These are phyloP conservation scores for Mycena albidolilacea DNA, from an alignment of 768 basidiomycete genomes.

Conservation along the genomic window DNA sequence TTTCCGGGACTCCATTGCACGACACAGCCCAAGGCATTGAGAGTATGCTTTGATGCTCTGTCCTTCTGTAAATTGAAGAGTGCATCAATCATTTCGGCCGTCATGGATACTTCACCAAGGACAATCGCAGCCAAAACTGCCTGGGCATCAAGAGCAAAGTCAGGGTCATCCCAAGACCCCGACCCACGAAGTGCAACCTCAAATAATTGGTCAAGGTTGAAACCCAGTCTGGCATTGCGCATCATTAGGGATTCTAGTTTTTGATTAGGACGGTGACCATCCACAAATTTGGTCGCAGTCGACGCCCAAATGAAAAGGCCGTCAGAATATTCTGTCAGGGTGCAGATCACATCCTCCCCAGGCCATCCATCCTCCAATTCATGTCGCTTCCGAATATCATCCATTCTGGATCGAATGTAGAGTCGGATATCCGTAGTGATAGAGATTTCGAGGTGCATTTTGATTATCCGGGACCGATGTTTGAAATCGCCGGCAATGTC, in stretches of 20 bases:
- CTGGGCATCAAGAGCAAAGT: background rate
- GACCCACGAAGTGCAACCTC: background rate
- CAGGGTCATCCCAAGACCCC: background rate
- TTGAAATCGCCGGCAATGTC: constrained; percentile 35
- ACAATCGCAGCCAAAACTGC: background rate
- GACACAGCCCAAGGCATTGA: background rate
- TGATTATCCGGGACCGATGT: no score
- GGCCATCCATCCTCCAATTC: constrained; percentile 30
- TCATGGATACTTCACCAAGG: background rate
- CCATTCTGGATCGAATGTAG: background rate
- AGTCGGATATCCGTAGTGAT: background rate
- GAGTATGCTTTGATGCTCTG: background rate
- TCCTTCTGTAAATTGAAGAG: background rate
- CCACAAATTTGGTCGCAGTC: constrained; percentile 40
- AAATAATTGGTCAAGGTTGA: background rate
- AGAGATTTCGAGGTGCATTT: background rate
- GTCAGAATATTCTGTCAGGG: constrained; percentile 20
- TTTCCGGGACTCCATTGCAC: background rate
- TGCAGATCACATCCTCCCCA: constrained; percentile 23
- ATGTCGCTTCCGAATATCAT: background rate
- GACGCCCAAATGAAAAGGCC: constrained; percentile 11
- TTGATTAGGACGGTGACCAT: background rate
- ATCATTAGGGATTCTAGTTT: background rate
- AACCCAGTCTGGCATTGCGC: background rate
- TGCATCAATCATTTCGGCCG: background rate